Base-by-base conservation (phyloP, 129 eudicot genomes). In the Heracleum sosnowskyi region DNA sequence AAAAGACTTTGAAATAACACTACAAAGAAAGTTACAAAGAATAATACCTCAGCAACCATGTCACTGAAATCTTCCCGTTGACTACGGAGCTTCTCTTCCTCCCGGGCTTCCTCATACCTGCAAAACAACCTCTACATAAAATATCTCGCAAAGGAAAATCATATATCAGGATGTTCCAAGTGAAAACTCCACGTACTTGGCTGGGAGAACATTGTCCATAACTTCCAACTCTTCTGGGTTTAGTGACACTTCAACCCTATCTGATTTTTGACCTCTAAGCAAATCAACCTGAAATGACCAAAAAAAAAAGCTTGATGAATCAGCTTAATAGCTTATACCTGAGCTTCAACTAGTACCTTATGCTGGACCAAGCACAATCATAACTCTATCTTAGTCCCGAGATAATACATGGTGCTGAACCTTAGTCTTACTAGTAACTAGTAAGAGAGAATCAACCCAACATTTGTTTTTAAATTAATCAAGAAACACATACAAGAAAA, bases 31-130 rank as follows among this genome's bases (percentile, higher is more conserved):
- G 20, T 55, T 26, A 31, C 39, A 45, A 20, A 0, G 44, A 69
- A 24, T 13, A 85, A 10, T 74, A 96, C 99, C 97, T 96, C 97
- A 1, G 95, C 97, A 83, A 96, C 99, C 99, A 96, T 96, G 82
- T 96, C 99, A 79, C 99, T 96, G 89, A 96, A 96, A 81, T 96
- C 97, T 82, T 96, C 99, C 15, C 83, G 83, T 84, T 96, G 92
- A 78, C 87, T 96, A 62, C 91, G 97, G 81, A 85, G 78, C 80
- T 91, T 96, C 84, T 92, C 99, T 85, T 90, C 99, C 86, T 96
- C 99, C 26, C 99, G 88, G 69, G 97, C 99, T 84, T 96, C 96
- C 87, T 90, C 98, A 9, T 93, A 93, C 81, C 98, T 93, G 81
- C 69, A 53, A 76, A 63, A 47, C 69, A 20, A 6, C 73, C 46